Evolutionary conservation across 164 flowering plant species (phyloP).

Genomic region (Dillenia turbinata): DNA sequence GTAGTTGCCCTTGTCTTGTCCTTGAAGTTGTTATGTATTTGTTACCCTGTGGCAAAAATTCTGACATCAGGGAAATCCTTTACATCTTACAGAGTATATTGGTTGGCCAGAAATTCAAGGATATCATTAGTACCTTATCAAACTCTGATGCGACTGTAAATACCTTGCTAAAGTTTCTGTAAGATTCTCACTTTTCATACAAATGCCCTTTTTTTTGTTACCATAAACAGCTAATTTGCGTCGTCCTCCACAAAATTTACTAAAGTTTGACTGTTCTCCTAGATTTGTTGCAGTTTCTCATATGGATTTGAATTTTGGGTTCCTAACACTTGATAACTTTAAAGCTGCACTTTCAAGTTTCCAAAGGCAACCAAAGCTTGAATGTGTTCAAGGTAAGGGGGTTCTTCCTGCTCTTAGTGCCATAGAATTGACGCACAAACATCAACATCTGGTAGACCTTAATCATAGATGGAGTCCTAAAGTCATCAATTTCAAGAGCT

Average conservation of each 20-base stretch:
- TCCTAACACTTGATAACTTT: constrained; percentile 67
- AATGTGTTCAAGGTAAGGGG: constrained; percentile 56
- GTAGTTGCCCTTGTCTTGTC: neutral
- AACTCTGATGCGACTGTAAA: constrained; percentile 47
- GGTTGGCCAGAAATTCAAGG: constrained; percentile 45
- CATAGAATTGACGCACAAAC: too few relatives aligned
- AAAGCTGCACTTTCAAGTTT: constrained; percentile 46
- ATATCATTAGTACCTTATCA: constrained; percentile 32
- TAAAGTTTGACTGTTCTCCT: constrained; percentile 3
- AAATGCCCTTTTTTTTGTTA: too few relatives aligned
- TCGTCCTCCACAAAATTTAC: neutral
- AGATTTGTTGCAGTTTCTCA: constrained; percentile 70
- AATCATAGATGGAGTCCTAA: too few relatives aligned
- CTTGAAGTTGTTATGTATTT: neutral
- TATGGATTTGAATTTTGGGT: constrained; percentile 62
- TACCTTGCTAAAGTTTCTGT: constrained; percentile 71
- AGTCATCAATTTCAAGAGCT: too few relatives aligned
- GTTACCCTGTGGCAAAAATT: neutral
- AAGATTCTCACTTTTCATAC: constrained; percentile 31
- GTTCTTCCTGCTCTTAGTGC: too few relatives aligned
- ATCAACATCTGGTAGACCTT: too few relatives aligned
- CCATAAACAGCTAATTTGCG: neutral
- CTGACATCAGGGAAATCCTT: constrained; percentile 25
- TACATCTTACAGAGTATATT: constrained; percentile 55
- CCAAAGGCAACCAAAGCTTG: constrained; percentile 78